Evolutionary conservation across 371 early-diverging fungal genomes (phyloP).

Genomic region (Vittaforma corneae): DNA sequence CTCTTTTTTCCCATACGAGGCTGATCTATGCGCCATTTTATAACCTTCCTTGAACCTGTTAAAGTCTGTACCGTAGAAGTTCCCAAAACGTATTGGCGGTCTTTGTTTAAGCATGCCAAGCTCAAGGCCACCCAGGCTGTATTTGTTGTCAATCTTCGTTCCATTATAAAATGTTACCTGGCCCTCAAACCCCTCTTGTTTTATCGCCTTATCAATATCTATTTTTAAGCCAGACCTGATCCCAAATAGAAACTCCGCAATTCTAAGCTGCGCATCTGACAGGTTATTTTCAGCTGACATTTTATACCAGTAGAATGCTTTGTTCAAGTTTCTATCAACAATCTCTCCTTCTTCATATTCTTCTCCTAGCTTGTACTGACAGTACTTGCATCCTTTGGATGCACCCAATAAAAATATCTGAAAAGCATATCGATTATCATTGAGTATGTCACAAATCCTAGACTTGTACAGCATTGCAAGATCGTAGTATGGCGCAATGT

Average conservation of each 20-base stretch:
- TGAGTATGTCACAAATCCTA: conserved; percentile 20
- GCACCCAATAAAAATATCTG: conserved; percentile 51
- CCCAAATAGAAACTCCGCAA: conserved; percentile 22
- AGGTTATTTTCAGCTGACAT: conserved; percentile 51
- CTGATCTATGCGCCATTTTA: conserved; percentile 40
- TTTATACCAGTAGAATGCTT: conserved; percentile 47
- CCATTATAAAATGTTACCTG: neutral
- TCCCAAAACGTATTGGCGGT: neutral
- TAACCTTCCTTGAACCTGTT: conserved; percentile 19
- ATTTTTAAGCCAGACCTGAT: neutral
- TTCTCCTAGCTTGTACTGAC: conserved; percentile 46
- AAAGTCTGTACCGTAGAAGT: neutral
- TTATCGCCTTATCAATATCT: neutral
- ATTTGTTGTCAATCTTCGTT: neutral
- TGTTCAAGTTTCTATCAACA: conserved; percentile 20
- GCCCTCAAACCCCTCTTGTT: neutral
- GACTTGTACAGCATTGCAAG: conserved; percentile 46
- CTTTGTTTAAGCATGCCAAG: neutral
- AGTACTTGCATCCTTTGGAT: conserved; percentile 50
- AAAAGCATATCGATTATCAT: conserved; percentile 54
- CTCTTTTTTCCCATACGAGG: conserved; percentile 29
- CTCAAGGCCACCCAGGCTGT: neutral
- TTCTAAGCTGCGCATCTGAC: conserved; percentile 39
- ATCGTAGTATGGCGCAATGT: conserved; percentile 55
- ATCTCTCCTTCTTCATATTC: conserved; percentile 48